Evolutionary conservation across 2,329 filamentous ascomycete species (phyloP).

Genomic region (Talaromyces albobiverticillius): DNA sequence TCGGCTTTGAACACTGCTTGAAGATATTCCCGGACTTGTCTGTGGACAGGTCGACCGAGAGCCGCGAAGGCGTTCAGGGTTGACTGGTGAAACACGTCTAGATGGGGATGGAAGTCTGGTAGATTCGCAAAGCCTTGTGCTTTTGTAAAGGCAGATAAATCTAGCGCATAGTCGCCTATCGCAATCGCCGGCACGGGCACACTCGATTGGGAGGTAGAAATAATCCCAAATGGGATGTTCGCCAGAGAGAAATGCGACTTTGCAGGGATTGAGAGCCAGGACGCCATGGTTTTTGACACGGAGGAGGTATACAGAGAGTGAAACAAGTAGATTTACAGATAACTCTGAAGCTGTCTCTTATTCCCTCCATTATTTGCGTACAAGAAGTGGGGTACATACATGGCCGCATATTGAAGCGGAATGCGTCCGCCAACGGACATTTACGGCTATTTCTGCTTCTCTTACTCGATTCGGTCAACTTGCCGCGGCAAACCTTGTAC

Average conservation of each 20-base stretch:
- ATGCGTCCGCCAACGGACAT: background rate
- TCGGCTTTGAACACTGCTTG: slow-evolving; percentile 63
- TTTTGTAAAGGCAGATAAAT: slow-evolving; percentile 62
- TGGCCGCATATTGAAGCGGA: background rate
- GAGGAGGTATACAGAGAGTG: background rate
- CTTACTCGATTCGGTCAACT: too few species aligned
- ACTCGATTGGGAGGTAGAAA: slow-evolving; percentile 59
- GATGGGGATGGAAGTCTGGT: slow-evolving; percentile 56
- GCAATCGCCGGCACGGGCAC: slow-evolving; percentile 65
- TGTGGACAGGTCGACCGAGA: slow-evolving; percentile 65
- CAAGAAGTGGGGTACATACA: background rate
- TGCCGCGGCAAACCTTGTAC: background rate
- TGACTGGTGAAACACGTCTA: slow-evolving; percentile 61
- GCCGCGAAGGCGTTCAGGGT: slow-evolving; percentile 73
- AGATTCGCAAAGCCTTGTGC: slow-evolving; percentile 59
- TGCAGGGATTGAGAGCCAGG: slow-evolving; percentile 60
- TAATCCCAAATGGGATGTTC: slow-evolving; percentile 82
- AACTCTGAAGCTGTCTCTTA: background rate
- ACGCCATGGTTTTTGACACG: slow-evolving; percentile 33
- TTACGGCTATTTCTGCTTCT: background rate
- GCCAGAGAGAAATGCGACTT: slow-evolving; percentile 69
- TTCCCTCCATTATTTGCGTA: too few species aligned
- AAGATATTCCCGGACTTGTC: slow-evolving; percentile 65
- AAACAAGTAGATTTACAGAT: background rate
- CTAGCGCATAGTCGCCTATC: slow-evolving; percentile 69